Base-by-base conservation (phyloP, 495 filamentous ascomycete species). In the Terfezia claveryi region DNA sequence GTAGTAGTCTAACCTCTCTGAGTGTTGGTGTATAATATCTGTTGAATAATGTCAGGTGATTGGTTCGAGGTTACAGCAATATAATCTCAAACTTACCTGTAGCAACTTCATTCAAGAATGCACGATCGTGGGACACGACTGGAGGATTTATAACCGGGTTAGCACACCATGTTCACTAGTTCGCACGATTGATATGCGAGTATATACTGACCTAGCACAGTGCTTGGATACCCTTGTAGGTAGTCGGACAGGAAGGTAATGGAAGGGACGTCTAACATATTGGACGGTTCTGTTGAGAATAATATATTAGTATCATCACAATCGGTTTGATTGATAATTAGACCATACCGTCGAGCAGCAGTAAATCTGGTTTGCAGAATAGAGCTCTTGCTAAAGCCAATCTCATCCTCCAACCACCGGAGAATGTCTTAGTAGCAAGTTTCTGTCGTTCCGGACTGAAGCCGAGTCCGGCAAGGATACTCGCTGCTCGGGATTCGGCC, bases 221-320 rank as follows among this genome's bases (percentile, higher is more conserved):
- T 96, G 66, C 86, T 93, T 4, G 89, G 87, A 66, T 99, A 99
- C 50, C 73, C 72, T 65, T 94, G 86, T 7, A 99, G 83, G 62
- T 99, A 99, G 63, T 85, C 94, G 12, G 91, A 84, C 64, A 99
- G 75, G 79, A 96, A 99, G 53, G 91, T 94, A 61, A 96, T 96
- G n/a, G 92, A 96, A 8, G 91, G 92, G 58, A 96, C 91, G 69
- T 99, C 91, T 86, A 99, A 88, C 91, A 99, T 99, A 80, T 99
- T 99, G 52, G 92, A 96, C 66, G 91, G 91, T 78, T 98, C 89
- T 46, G 8, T 20, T 14, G 41, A 14, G 41, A 46, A 14, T 7
- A 20, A 20, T 20, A 20, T 32, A 77, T 50, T 50, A 36, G 37
- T 17, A 52, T 73, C 58, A 72, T 67, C 11, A 56, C 49, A 2